phyloP scores from a whole-genome alignment of 2,329 filamentous ascomycete genomes.

The Diatrype stigma region DNA sequence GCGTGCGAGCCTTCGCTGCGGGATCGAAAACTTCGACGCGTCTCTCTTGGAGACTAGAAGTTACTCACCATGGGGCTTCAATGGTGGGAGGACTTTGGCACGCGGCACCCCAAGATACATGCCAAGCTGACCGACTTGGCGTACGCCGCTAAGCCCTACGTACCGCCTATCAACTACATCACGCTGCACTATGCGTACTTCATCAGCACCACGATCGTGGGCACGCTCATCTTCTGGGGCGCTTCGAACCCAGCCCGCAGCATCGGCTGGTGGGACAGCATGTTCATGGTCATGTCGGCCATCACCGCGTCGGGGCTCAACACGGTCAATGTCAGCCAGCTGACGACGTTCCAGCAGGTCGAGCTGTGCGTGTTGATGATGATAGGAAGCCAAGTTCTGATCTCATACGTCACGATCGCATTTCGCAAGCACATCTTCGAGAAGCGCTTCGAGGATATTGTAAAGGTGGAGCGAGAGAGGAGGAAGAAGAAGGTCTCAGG shows the following conservation, averaged over 20 bases:
- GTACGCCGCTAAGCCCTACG: constrained; percentile 14
- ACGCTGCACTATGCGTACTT: constrained; percentile 67
- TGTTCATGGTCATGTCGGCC: constrained; percentile 63
- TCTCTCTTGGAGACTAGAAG: constrained; percentile 1
- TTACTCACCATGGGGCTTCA: constrained; percentile 11
- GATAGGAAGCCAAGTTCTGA: constrained; percentile 62
- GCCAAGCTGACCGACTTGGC: constrained; percentile 4
- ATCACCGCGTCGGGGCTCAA: constrained; percentile 67
- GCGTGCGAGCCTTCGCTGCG: too few species aligned
- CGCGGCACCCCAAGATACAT: constrained; percentile 11
- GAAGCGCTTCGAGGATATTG: constrained; percentile 52
- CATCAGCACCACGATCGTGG: constrained; percentile 48
- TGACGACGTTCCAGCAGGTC: constrained; percentile 66
- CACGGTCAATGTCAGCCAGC: constrained; percentile 57
- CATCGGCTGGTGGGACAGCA: constrained; percentile 58
- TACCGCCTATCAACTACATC: constrained; percentile 55
- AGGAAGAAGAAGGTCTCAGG: constrained; percentile 16
- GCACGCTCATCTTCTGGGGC: constrained; percentile 58
- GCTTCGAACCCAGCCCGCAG: constrained; percentile 46
- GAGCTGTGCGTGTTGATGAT: constrained; percentile 63
- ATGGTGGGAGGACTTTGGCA: constrained; percentile 15
- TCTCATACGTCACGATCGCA: constrained; percentile 60
- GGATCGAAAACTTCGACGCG: too few species aligned
- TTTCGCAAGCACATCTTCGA: constrained; percentile 60
- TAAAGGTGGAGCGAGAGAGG: constrained; percentile 35